Evolutionary conservation across 1,139 yeast genomes (phyloP).

Genomic region (Yamadazyma dushanensis): DNA sequence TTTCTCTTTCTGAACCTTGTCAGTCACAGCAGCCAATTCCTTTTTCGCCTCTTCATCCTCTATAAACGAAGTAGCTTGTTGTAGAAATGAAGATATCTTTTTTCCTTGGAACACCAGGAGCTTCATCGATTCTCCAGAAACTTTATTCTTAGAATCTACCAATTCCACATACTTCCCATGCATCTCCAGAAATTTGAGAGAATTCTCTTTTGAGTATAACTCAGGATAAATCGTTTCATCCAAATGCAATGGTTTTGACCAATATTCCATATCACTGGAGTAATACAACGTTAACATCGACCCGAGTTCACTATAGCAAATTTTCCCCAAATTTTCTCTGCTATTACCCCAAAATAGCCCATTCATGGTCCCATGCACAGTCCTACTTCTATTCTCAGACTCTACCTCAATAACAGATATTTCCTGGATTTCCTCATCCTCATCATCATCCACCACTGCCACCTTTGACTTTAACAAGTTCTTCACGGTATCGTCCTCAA

Average conservation of each 20-base stretch:
- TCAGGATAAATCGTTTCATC: slow-evolving; percentile 15
- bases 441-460: slow-evolving; percentile 4
- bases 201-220: slow-evolving; percentile 8
- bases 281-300: slow-evolving; percentile 36
- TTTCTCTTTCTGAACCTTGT: slow-evolving; percentile 20
- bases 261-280: slow-evolving; percentile 23
- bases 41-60: slow-evolving; percentile 18
- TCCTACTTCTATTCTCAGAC: slow-evolving; percentile 26
- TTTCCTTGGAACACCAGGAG: slow-evolving; percentile 20
- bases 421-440: slow-evolving; percentile 26
- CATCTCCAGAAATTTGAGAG: slow-evolving; percentile 7
- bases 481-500: slow-evolving; percentile 13
- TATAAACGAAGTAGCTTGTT: slow-evolving; percentile 11
- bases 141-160: slow-evolving; percentile 16
- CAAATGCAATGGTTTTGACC: slow-evolving; percentile 10
- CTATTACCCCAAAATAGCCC: slow-evolving; percentile 42
- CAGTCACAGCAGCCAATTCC: slow-evolving; percentile 19
- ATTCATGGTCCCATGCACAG: slow-evolving; percentile 33
- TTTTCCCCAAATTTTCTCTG: slow-evolving; percentile 28
- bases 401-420: slow-evolving; percentile 37
- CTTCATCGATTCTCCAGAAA: slow-evolving; percentile 24
- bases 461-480: slow-evolving; percentile 13
- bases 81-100: slow-evolving; percentile 13
- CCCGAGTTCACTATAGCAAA: slow-evolving; percentile 29
- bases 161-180: slow-evolving; percentile 7